A percentile compares a stretch with the other conserved stretches of the same genome.
phyloP scores from a whole-genome alignment of 441 rosid genomes.

The Capsella rubella region DNA sequence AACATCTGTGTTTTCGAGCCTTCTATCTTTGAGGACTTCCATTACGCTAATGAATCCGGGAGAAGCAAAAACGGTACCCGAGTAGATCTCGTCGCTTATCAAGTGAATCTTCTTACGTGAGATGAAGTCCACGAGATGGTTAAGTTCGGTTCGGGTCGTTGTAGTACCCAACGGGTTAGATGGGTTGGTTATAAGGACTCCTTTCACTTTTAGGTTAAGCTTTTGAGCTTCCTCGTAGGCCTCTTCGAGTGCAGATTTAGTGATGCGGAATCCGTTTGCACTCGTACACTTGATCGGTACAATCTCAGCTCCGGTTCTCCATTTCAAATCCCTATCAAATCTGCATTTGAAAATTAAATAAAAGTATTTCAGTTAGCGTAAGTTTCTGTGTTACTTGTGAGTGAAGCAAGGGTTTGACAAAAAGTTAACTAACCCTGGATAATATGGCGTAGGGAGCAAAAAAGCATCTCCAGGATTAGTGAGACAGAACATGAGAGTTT shows the following conservation, averaged over 20 bases:
- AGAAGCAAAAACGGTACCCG: slow-evolving; percentile 82
- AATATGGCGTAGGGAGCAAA: slow-evolving; percentile 94
- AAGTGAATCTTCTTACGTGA: slow-evolving; percentile 72
- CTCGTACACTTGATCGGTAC: slow-evolving; percentile 87
- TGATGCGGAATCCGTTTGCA: slow-evolving; percentile 76
- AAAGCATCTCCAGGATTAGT: slow-evolving; percentile 85
- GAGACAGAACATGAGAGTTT: slow-evolving; percentile 85
- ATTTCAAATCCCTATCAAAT: slow-evolving; percentile 93
- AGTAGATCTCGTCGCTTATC: slow-evolving; percentile 91
- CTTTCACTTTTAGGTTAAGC: slow-evolving; percentile 74
- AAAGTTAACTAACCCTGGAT: slow-evolving; percentile 76
- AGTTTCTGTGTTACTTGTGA: slow-evolving; percentile 41
- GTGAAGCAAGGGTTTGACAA: slow-evolving; percentile 29
- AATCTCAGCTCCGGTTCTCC: slow-evolving; percentile 88
- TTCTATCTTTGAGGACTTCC: slow-evolving; percentile 67
- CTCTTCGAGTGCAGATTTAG: slow-evolving; percentile 69
- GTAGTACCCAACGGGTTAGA: slow-evolving; percentile 93
- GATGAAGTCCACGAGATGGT: slow-evolving; percentile 75
- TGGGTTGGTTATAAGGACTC: slow-evolving; percentile 86
- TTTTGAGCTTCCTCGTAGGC: slow-evolving; percentile 69
- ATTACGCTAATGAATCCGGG: slow-evolving; percentile 75
- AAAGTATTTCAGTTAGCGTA: slow-evolving; percentile 35
- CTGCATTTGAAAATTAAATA: slow-evolving; percentile 46
- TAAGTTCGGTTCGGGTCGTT: slow-evolving; percentile 61
- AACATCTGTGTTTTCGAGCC: slow-evolving; percentile 55